Conservation (phyloP, 805 yeast species). For the Candida silvicultrix region DNA sequence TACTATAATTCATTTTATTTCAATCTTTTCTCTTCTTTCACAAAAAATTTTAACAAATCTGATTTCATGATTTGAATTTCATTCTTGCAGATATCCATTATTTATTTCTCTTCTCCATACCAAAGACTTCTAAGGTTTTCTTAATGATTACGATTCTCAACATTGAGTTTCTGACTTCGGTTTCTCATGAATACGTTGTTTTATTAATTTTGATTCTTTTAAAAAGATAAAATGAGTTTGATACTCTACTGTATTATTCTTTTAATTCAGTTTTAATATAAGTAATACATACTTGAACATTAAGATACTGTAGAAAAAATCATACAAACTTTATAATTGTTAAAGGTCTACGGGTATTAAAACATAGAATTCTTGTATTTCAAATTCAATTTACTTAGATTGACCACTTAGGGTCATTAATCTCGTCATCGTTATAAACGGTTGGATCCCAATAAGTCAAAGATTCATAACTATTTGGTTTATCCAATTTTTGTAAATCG, state of each 20-base stretch:
- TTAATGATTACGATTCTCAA: neutral
- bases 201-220: no score
- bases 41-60: neutral
- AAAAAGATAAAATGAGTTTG: neutral
- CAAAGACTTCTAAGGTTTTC: no score
- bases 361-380: no score
- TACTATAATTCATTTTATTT: neutral
- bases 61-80: neutral
- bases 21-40: neutral
- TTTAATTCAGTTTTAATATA: neutral
- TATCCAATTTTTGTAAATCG: neutral
- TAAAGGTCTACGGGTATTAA: no score
- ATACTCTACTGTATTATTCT: neutral
- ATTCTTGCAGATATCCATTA: neutral
- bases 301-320: no score
- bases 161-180: neutral
- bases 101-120: neutral
- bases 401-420: neutral
- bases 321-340: no score
- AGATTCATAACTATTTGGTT: slow-evolving; percentile 1
- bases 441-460: slow-evolving; percentile 25
- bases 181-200: neutral
- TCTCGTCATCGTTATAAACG: neutral
- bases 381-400: no score
- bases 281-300: neutral